Evolutionary conservation across 176 grass and related monocot genomes (phyloP), one percentile per base, ranked within the genome.

Genomic region (Themeda triandra): DNA sequence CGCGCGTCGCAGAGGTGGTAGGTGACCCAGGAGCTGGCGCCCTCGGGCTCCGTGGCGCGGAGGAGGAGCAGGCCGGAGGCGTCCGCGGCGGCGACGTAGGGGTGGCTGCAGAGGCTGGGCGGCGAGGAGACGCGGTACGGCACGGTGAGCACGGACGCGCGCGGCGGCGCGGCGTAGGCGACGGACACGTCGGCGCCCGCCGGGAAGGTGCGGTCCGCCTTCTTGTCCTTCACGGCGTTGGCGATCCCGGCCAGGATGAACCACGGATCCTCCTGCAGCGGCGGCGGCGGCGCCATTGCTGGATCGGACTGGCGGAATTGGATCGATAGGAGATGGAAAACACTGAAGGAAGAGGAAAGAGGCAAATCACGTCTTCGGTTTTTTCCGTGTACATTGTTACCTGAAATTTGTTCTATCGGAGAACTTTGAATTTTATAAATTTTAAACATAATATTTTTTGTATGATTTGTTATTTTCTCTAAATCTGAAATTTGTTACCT

Each of bases 1-100:
- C 35, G 66, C 80, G 53, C 80, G 69, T 83, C 15, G 85, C 24
- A 44, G 39, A 71, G 39, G 39, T 71, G 69, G 37, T 71, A 24
- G 39, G 69, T 15, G 69, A 44, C 6, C 23, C 25, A 28, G n/a
- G 23, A 27, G n/a, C 8, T 13, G 21, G 10, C 0, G 39, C 23
- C 13, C 21, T 4, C 14, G 2, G 21, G 68, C 5, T 71, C 9
- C 37, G 21, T 42, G 68, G 11, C 68, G 23, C 37, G 0, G 68
- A 71, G 68, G 37, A 42, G 68, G 5, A 71, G 10, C 0, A 71
- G 37, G 23, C 37, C 68, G 68, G 68, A 71, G 68, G 19, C 5
- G 68, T 42, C 36, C 11, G 37, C 37, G 37, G 68, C 68, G 36
- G 68, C 36, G 36, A 71, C 11, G 68, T 71, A 25, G 2, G 68